Base-by-base conservation (phyloP, 805 yeast species). In the Komagataella populi region DNA sequence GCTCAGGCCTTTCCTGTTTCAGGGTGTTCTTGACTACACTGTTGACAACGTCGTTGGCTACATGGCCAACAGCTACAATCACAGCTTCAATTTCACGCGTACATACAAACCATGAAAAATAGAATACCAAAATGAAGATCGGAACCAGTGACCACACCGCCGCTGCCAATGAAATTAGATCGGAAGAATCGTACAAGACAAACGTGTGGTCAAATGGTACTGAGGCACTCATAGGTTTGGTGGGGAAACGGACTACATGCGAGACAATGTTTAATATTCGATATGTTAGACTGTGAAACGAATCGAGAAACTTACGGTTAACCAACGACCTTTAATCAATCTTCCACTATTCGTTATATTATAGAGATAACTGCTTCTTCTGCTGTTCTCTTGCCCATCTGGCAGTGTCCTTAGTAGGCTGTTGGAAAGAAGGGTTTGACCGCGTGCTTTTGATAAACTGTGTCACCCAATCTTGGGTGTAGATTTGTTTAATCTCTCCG, bases 331-430 rank as follows among this genome's bases (percentile, higher is more conserved):
- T 30, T 30, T 30, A 30, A 30, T 30, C 39, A 30, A 30, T 30
- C 10, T 5, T 7, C 14, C 39, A 10, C 14, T 30, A 30, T 30
- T 8, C 14, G 39, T 7, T 30, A 10, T 10, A 30, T 45, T 45
- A 45, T 23, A 45, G 14, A 45, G 22, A 22, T 23, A 45, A 17
- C 49, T 50, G 51, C 47, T 49, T 48, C 66, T 77, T 78, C 63
- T 79, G 87, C 68, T 83, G 96, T 60, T 86, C 96, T 58, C 93
- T 79, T 14, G 99, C 97, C 98, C 98, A 93, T 69, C 90, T 80
- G 6, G 97, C 97, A n/a, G 96, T 87, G 61, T 85, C 93, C 63
- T 79, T 81, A 10, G 97, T 88, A 51, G 74, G 69, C 59, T 77
- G 79, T 43, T 80, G 71, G 62, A 81, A 86, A 36, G 72, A 59